Evolutionary conservation across 352 stramenopile genomes (phyloP).

Genomic region (Globisporangium cystogenes): DNA sequence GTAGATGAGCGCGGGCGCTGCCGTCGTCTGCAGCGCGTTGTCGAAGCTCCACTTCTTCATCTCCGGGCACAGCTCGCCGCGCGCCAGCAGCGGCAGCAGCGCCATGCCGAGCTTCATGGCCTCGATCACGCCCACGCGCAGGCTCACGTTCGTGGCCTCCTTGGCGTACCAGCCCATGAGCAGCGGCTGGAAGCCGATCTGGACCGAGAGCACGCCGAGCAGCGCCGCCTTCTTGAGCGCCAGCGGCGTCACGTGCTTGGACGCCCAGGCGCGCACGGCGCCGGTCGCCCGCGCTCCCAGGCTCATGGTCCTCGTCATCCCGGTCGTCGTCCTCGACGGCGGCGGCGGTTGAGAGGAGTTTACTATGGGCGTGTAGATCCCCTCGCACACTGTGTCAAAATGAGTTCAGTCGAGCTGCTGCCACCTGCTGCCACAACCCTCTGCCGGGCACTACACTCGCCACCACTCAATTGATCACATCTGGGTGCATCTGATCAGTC

Average conservation of each 20-base stretch:
- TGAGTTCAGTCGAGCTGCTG: too few species aligned
- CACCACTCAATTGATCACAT: too few species aligned
- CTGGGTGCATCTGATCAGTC: too few species aligned
- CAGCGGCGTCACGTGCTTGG: constrained; percentile 24
- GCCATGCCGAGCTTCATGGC: constrained; percentile 65
- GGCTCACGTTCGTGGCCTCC: constrained; percentile 48
- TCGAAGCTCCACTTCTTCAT: constrained; percentile 64
- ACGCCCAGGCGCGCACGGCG: not conserved
- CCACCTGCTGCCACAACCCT: too few species aligned
- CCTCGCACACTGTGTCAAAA: too few species aligned
- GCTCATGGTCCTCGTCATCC: not conserved
- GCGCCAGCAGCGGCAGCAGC: constrained; percentile 49
- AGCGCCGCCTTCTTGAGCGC: constrained; percentile 49
- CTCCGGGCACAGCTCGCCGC: constrained; percentile 37
- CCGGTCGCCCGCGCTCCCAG: not conserved
- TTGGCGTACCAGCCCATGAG: constrained; percentile 72
- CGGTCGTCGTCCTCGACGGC: not conserved
- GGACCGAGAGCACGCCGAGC: constrained; percentile 56
- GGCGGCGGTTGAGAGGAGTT: too few species aligned
- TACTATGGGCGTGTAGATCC: too few species aligned
- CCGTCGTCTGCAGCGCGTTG: constrained; percentile 54
- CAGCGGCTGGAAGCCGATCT: constrained; percentile 75
- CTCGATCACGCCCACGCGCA: constrained; percentile 75
- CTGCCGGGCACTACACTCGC: too few species aligned
- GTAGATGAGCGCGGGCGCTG: constrained; percentile 72